Conservation (phyloP, 805 yeast species). For the Millerozyma miso region DNA sequence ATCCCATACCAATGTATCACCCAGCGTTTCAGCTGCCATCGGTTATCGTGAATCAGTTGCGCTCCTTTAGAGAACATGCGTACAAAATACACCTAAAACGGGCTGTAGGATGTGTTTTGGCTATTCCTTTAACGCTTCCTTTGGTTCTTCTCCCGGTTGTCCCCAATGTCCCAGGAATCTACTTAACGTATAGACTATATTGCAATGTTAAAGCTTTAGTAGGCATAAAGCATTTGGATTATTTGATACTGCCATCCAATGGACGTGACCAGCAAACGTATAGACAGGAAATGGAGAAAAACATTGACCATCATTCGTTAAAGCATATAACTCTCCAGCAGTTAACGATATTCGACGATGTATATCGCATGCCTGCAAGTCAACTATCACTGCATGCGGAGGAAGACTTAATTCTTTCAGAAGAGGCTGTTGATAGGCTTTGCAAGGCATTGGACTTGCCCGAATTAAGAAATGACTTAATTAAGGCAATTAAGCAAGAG, state of each 20-base stretch:
- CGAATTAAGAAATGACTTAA: constrained; percentile 41
- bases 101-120: constrained; percentile 49
- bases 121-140: constrained; percentile 77
- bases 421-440: constrained; percentile 43
- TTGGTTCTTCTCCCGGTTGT: constrained; percentile 76
- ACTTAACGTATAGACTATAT: constrained; percentile 73
- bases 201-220: constrained; percentile 76
- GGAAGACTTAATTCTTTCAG: constrained; percentile 42
- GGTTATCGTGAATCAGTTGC: constrained; percentile 36
- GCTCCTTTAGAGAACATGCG: constrained; percentile 40
- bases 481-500: constrained; percentile 56
- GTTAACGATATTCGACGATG: constrained; percentile 12
- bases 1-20: constrained; percentile 39
- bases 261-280: not conserved
- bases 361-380: constrained; percentile 9
- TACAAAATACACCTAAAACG: constrained; percentile 52
- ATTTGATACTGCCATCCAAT: constrained; percentile 32
- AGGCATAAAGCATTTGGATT: constrained; percentile 67
- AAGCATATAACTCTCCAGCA: constrained; percentile 19
- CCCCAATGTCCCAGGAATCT: constrained; percentile 92
- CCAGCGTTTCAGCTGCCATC: constrained; percentile 31
- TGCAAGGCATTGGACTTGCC: constrained; percentile 43
- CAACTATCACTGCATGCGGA: constrained; percentile 8
- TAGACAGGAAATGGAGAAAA: constrained; percentile 2
- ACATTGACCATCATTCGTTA: constrained; percentile 11